Evolutionary conservation across 257 asterid genomes (phyloP), one percentile per base, ranked within the genome.

Genomic region (Voacanga thouarsii): DNA sequence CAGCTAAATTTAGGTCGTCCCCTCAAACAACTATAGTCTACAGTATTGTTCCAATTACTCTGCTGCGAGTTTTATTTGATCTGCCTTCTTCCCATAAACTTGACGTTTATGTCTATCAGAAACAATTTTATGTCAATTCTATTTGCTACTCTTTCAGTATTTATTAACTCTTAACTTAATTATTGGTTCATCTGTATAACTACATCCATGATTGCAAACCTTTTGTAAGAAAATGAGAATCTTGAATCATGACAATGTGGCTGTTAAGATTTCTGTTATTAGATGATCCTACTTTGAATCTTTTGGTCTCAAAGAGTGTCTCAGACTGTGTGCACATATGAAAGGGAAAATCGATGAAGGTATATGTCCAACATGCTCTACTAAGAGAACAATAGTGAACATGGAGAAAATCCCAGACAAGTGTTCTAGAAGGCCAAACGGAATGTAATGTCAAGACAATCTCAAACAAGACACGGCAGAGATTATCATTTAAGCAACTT

Each of bases 401-500:
- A 15, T 15, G 7, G 12, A 15, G 44, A 64, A 30, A 63, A 8
- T 11, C 30, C 41, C 41, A 26, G n/a, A 26, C 15, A 61, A 12
- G 8, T 11, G 67, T 26, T 26, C 33, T 11, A 24, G 41, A 61
- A 61, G 67, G 15, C 67, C 5, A 61, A 33, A 11, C 15, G 26
- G 67, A 26, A 61, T 12, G 66, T 64, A 80, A 82, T 56, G 79
- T 72, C 77, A 28, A 64, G 21, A 30, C 0, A 6, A 55, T 55
- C 30, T 64, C 7, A 14, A 12, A 30, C 14, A 6, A 26, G 41
- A 28, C 6, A 28, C 33, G 3, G 49, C 71, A 66, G 71, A 66
- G 14, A 33, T 33, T 30, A 65, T 16, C 6, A 45, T 50, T 64
- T 73, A 37, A 7, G 45, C 28, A 71, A 91, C 99, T 95, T 88